phyloP scores from a whole-genome alignment of 306 rosid genomes.

The Malus fusca region DNA sequence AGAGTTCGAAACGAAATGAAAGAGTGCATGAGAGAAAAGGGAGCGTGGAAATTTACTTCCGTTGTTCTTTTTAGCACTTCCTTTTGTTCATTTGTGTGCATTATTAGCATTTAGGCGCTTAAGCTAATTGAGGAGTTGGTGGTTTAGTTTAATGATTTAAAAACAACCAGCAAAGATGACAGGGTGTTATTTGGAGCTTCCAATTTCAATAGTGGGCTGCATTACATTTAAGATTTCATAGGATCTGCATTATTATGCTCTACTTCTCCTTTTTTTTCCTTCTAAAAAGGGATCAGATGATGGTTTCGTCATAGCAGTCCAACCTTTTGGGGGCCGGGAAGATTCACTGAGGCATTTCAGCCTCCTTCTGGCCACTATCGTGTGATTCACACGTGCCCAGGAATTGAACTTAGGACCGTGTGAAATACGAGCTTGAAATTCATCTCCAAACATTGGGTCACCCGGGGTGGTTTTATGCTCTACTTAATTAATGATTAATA shows the following conservation, averaged over 20 bases:
- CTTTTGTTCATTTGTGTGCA: background rate
- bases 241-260: background rate
- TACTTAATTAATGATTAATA: background rate
- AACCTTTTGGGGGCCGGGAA: rapidly evolving
- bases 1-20: too few relatives aligned
- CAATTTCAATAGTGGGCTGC: background rate
- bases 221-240: background rate
- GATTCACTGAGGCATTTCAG: too few relatives aligned
- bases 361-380: too few relatives aligned
- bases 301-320: too few relatives aligned
- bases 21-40: too few relatives aligned
- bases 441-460: too few relatives aligned
- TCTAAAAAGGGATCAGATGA: too few relatives aligned
- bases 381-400: too few relatives aligned
- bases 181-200: background rate
- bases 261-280: too few relatives aligned
- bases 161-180: background rate
- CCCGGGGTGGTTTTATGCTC: background rate
- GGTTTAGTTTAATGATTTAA: background rate
- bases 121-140: background rate
- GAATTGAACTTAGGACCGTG: too few relatives aligned
- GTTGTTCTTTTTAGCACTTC: background rate
- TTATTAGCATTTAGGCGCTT: background rate
- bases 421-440: too few relatives aligned
- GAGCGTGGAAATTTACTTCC: background rate